Conservation (phyloP, 2,329 filamentous ascomycete genomes). For the Botrytis aclada region DNA sequence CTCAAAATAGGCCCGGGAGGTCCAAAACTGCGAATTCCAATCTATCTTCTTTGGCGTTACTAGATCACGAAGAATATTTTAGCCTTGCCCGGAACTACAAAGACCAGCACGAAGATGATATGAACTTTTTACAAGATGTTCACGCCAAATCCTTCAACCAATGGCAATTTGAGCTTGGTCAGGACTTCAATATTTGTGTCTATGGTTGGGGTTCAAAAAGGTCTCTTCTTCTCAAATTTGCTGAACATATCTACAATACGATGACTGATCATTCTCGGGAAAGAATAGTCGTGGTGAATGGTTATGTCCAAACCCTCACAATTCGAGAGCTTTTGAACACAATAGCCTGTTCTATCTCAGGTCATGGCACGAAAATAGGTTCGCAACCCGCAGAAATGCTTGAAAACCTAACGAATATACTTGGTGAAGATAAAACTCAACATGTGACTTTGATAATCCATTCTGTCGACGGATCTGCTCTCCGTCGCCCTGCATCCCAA, state of each 20-base stretch:
- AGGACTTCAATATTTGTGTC: constrained; percentile 84
- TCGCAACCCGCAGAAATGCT: constrained; percentile 63
- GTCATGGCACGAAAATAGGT: constrained; percentile 43
- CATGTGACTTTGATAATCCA: constrained; percentile 72
- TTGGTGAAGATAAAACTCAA: constrained; percentile 48
- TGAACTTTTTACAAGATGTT: constrained; percentile 67
- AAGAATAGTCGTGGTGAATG: constrained; percentile 81
- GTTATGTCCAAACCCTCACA: constrained; percentile 66
- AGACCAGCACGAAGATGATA: constrained; percentile 69
- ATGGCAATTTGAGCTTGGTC: constrained; percentile 85
- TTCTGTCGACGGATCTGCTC: constrained; percentile 76
- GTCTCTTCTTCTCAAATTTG: constrained; percentile 70
- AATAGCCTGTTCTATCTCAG: constrained; percentile 60
- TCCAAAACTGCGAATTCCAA: constrained; percentile 86
- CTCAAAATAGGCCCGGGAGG: constrained; percentile 79
- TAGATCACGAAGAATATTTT: constrained; percentile 93
- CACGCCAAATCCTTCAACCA: constrained; percentile 83
- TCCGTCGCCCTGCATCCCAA: constrained; percentile 70
- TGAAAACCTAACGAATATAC: constrained; percentile 59
- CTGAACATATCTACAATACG: constrained; percentile 60
- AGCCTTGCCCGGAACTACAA: constrained; percentile 56
- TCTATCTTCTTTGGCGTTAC: constrained; percentile 67
- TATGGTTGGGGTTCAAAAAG: constrained; percentile 94
- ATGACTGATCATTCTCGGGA: constrained; percentile 34
- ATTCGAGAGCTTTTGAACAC: constrained; percentile 68